Percentiles rank a stretch among this genome's conserved stretches.
Evolutionary conservation across 2,329 filamentous ascomycete species (phyloP).

Genomic region (Huntiella abstrusa): DNA sequence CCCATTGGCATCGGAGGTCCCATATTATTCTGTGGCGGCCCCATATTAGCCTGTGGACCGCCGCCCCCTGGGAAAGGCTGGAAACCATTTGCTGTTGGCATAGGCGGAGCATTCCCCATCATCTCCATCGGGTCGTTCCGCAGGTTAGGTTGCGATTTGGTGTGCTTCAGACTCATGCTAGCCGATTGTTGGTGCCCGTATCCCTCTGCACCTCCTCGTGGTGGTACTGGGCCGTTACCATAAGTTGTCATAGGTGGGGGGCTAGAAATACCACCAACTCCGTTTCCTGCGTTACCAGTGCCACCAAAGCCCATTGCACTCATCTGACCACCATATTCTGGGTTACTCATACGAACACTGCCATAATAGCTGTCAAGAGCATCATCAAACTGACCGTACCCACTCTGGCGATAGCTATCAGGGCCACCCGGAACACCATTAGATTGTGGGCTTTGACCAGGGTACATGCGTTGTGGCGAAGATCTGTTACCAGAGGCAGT

Average conservation of each 20-base stretch:
- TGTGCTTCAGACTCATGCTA: constrained; percentile 35
- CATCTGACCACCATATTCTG: constrained; percentile 13
- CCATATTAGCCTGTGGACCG: not conserved
- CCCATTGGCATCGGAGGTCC: not conserved
- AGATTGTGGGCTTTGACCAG: constrained; percentile 20
- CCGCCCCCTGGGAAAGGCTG: constrained; percentile 4
- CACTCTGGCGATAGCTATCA: constrained; percentile 9
- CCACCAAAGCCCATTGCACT: constrained; percentile 6
- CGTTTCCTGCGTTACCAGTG: constrained; percentile 6
- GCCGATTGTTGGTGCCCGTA: constrained; percentile 14
- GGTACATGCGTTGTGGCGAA: constrained; percentile 34
- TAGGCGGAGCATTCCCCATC: constrained; percentile 40
- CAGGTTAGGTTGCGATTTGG: constrained; percentile 50
- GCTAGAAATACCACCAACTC: constrained; percentile 1
- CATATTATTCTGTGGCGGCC: not conserved
- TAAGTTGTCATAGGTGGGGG: constrained; percentile 10
- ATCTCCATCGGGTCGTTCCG: constrained; percentile 51
- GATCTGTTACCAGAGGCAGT: constrained; percentile 34
- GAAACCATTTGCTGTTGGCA: constrained; percentile 17
- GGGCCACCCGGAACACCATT: constrained; percentile 15
- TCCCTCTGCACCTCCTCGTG: not conserved
- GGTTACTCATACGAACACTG: constrained; percentile 15
- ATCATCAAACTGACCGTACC: constrained; percentile 13
- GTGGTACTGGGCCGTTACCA: constrained; percentile 3
- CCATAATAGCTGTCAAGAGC: constrained; percentile 16